Evolutionary conservation across 2,329 filamentous ascomycete species (phyloP).

Genomic region (Penicillium glabrum): DNA sequence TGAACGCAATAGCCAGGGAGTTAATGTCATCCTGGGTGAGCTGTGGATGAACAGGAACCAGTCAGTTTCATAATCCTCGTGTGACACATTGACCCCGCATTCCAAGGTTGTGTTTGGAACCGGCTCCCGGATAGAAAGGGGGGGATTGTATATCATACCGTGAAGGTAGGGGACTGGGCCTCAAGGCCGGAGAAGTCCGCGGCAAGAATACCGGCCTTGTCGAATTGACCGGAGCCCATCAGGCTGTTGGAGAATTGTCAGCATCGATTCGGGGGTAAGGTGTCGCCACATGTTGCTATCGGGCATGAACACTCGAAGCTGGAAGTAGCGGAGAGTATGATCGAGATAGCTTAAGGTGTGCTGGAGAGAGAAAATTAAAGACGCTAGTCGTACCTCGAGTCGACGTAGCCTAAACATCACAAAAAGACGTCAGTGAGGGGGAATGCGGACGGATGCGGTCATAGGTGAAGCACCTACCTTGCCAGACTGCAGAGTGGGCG

Average conservation of each 20-base stretch:
- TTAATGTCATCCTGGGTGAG: conserved; percentile 56
- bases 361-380: background rate
- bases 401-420: conserved; percentile 56
- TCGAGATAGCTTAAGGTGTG: background rate
- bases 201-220: conserved; percentile 84
- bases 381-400: conserved; percentile 54
- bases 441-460: background rate
- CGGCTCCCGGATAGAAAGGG: background rate
- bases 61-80: background rate
- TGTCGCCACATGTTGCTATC: background rate
- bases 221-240: conserved; percentile 73
- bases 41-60: conserved; percentile 30
- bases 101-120: background rate
- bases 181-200: conserved; percentile 76
- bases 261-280: conserved; percentile 1
- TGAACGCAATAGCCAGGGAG: conserved; percentile 53
- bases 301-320: background rate
- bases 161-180: conserved; percentile 70
- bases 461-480: conserved; percentile 26
- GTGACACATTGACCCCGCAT: conserved; percentile 4
- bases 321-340: background rate
- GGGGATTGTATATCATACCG: conserved; percentile 54
- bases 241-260: conserved; percentile 58
- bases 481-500: conserved; percentile 38
- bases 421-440: conserved; percentile 17